Evolutionary conservation across 2,329 filamentous ascomycete genomes (phyloP), one percentile per base, ranked within the genome.

Genomic region (Calonectria pseudoturangicola): DNA sequence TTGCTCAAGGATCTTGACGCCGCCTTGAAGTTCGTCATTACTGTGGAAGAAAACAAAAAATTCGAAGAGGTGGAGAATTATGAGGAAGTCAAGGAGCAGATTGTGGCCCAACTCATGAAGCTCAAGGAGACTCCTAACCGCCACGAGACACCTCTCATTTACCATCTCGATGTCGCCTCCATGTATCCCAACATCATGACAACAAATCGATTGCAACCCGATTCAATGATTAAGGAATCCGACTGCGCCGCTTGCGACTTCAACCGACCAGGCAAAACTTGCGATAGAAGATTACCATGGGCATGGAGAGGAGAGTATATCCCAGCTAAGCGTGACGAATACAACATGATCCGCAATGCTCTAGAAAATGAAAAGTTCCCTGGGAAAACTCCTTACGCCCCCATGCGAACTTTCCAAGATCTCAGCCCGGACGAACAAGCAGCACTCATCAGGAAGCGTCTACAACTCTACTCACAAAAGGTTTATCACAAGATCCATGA

Each of bases 151-250:
- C 97, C 97, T 5, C 90, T 97, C 39, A 99, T 99, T 76, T 99
- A 99, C 85, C 97, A 99, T 88, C 88, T 99, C 86, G 97, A 99
- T 82, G 97, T 99, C 71, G 97, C 97, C 21, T 98, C 97, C 72
- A 99, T 99, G 97, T 99, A 99, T 83, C 97, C 97, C 12, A 99
- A 99, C 84, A 99, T 99, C 83, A 99, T 99, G 97, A 99, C 97
- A 2, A 99, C 97, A 1, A 99, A 99, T 84, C 94, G 97, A 83
- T 85, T 99, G 58, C 97, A 99, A 79, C 97, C 97, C 0, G 97
- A 99, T 84, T 98, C 97, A n/a, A 98, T 99, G 95, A 97, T 99
- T 67, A 89, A 96, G 60, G 97, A 99, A 82, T 95, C 96, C 0
- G 95, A 98, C 79, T 99, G 97, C 80, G 97, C 97, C 3, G 96